Evolutionary conservation across 2,329 filamentous ascomycete species (phyloP).

Genomic region (Claviceps humidiphila): DNA sequence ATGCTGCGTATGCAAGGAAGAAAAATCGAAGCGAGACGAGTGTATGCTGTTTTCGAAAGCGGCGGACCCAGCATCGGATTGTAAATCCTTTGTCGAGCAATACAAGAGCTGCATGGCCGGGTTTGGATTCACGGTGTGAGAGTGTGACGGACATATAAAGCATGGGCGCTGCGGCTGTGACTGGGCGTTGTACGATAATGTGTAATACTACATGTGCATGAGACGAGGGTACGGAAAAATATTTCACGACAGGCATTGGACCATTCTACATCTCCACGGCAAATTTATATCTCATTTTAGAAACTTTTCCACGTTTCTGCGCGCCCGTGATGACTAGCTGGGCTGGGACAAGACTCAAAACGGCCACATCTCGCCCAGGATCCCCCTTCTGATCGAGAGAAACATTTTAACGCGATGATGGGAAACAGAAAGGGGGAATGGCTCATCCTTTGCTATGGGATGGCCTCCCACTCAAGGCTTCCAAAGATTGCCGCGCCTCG

Average conservation of each 20-base stretch:
- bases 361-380: background rate
- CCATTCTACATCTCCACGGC: conserved; percentile 1
- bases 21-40: conserved; percentile 86
- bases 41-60: conserved; percentile 96
- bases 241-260: background rate
- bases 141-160: background rate
- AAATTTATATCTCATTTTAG: too few relatives aligned
- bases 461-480: conserved; percentile 1
- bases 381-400: background rate
- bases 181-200: conserved; percentile 1
- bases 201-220: conserved; percentile 14
- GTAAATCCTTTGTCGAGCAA: conserved; percentile 66
- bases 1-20: conserved; percentile 94
- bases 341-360: background rate
- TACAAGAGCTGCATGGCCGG: conserved; percentile 89
- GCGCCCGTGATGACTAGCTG: background rate
- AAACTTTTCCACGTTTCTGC: background rate
- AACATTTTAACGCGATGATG: background rate
- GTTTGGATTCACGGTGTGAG: conserved; percentile 68
- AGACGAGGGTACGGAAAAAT: conserved; percentile 6
- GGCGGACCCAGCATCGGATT: conserved; percentile 71
- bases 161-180: background rate
- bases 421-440: background rate
- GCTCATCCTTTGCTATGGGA: background rate
- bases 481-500: conserved; percentile 10